Evolutionary conservation across 2,329 filamentous ascomycete species (phyloP).

Genomic region (Exophiala oligosperma): DNA sequence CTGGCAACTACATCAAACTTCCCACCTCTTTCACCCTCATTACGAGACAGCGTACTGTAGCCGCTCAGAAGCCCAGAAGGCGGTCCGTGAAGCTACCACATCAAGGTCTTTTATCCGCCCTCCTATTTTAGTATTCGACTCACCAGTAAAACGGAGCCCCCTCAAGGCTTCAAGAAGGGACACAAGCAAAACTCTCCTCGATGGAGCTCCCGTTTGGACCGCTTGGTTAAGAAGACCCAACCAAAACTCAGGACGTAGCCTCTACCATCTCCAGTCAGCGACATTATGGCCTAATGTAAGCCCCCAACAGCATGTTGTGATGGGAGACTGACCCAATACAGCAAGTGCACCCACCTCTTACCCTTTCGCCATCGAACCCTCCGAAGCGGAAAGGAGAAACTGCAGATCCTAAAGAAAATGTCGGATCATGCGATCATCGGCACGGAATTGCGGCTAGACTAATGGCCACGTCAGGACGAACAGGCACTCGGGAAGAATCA

Average conservation of each 20-base stretch:
- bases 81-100: slow-evolving; percentile 3
- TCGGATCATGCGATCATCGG: too few species aligned
- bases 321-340: slow-evolving; percentile 12
- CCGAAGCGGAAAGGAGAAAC: slow-evolving; percentile 15
- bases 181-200: slow-evolving; percentile 11
- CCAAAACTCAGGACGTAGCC: slow-evolving; percentile 8
- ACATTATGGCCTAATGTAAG: slow-evolving; percentile 11
- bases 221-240: slow-evolving; percentile 9
- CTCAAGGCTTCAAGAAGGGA: slow-evolving; percentile 14
- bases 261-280: slow-evolving; percentile 16
- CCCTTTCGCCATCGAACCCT: slow-evolving; percentile 11
- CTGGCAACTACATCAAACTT: slow-evolving; percentile 7
- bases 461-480: too few species aligned
- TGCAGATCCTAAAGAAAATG: not conserved
- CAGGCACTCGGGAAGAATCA: too few species aligned
- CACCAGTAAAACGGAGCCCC: slow-evolving; percentile 5
- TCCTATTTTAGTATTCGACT: slow-evolving; percentile 6
- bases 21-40: slow-evolving; percentile 9
- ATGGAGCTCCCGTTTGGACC: slow-evolving; percentile 12
- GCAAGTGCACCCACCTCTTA: slow-evolving; percentile 4
- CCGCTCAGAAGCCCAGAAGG: slow-evolving; percentile 9
- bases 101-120: slow-evolving; percentile 7
- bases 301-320: slow-evolving; percentile 3
- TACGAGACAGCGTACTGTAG: slow-evolving; percentile 3
- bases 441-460: too few species aligned